These are phyloP conservation scores for Ustilago bromivora DNA, from an alignment of 1,284 basidiomycete genomes.

Conservation along the genomic window DNA sequence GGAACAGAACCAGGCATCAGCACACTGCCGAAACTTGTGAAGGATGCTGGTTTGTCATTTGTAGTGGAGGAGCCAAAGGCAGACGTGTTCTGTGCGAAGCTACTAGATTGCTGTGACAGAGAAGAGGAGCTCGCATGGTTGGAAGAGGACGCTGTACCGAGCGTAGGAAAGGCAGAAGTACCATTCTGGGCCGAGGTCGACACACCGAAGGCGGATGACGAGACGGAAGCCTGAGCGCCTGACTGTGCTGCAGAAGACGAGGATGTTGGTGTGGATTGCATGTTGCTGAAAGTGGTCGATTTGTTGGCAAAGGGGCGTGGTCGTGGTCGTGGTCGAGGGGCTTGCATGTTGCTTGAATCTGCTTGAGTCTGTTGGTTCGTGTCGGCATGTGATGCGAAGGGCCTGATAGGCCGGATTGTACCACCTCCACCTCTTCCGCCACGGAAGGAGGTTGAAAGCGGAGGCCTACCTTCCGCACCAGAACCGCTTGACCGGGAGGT, in stretches of 20 bases:
- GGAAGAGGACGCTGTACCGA: slow-evolving; percentile 8
- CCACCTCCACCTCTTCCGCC: slow-evolving; percentile 37
- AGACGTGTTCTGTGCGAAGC: slow-evolving; percentile 12
- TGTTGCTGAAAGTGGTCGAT: slow-evolving; percentile 44
- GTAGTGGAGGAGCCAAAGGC: slow-evolving; percentile 19
- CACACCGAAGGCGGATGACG: slow-evolving; percentile 12
- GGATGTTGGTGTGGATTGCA: slow-evolving; percentile 3
- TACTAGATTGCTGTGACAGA: slow-evolving; percentile 9
- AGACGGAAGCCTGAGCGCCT: not conserved
- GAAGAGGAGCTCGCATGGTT: slow-evolving; percentile 17
- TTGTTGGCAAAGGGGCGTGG: slow-evolving; percentile 40
- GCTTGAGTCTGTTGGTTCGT: slow-evolving; percentile 5
- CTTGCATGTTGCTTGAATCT: slow-evolving; percentile 10
- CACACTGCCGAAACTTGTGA: slow-evolving; percentile 12
- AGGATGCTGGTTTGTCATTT: not conserved
- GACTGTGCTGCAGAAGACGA: not conserved
- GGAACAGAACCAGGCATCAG: not conserved
- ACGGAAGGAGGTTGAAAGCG: slow-evolving; percentile 8
- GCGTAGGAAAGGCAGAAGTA: not conserved
- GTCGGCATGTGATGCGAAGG: slow-evolving; percentile 20
- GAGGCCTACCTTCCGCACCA: slow-evolving; percentile 28
- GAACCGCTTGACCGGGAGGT: slow-evolving; percentile 25
- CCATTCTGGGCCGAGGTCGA: slow-evolving; percentile 1
- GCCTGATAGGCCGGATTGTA: slow-evolving; percentile 28
- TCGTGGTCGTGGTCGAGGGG: slow-evolving; percentile 34